These are phyloP conservation scores for Coprinellus micaceus DNA, from an alignment of 768 basidiomycete genomes.

Conservation along the genomic window DNA sequence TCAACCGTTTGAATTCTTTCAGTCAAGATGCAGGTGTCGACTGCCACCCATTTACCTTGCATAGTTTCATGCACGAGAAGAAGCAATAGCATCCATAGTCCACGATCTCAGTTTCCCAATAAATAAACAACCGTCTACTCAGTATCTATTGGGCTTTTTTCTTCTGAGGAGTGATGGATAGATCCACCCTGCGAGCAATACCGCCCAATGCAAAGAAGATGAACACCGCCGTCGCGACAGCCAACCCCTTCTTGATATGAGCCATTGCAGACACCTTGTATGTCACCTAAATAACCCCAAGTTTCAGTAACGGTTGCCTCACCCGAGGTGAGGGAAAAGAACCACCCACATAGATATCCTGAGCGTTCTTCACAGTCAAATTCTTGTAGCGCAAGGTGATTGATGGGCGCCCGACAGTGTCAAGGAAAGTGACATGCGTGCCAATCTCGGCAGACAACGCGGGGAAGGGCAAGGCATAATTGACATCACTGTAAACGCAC, in stretches of 20 bases:
- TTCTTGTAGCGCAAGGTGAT: slow-evolving; percentile 70
- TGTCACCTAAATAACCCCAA: slow-evolving; percentile 54
- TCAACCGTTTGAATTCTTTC: not conserved
- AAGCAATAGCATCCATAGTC: slow-evolving; percentile 13
- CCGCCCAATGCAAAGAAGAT: slow-evolving; percentile 55
- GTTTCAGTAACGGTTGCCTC: slow-evolving; percentile 1
- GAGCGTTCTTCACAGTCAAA: slow-evolving; percentile 76
- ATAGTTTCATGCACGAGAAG: slow-evolving; percentile 28
- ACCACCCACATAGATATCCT: slow-evolving; percentile 73
- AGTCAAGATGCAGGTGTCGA: slow-evolving; percentile 34
- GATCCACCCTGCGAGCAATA: slow-evolving; percentile 42
- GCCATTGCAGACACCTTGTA: slow-evolving; percentile 79
- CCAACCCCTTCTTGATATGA: slow-evolving; percentile 83
- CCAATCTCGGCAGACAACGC: slow-evolving; percentile 55
- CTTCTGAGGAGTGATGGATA: slow-evolving; percentile 41
- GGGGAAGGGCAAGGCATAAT: slow-evolving; percentile 75
- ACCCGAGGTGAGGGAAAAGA: not conserved
- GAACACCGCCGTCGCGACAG: slow-evolving; percentile 69
- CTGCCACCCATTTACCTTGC: slow-evolving; percentile 36
- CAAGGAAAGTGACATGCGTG: slow-evolving; percentile 86
- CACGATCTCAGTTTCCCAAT: slow-evolving; percentile 16
- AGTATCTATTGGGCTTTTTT: slow-evolving; percentile 24
- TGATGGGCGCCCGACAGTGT: slow-evolving; percentile 83
- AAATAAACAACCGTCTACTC: slow-evolving; percentile 17
- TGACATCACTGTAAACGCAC: slow-evolving; percentile 58